A percentile compares a stretch with the other conserved stretches of the same genome.
Conservation (phyloP, 1,284 basidiomycete genomes). For the Microbotryum lychnidis-dioicae region DNA sequence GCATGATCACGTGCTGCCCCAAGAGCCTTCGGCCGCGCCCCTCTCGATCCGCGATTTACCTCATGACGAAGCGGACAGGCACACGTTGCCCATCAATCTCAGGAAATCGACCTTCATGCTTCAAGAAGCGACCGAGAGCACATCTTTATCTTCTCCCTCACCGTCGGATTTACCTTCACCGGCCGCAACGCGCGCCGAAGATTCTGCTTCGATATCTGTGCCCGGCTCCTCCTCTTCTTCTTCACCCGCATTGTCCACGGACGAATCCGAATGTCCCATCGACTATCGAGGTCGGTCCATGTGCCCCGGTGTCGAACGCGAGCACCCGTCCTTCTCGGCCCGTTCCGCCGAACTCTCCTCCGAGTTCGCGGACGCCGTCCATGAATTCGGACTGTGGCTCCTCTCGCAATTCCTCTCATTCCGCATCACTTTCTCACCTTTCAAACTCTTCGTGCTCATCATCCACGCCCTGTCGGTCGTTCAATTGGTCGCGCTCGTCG, state of each 20-base stretch:
- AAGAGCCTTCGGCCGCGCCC: too few relatives aligned
- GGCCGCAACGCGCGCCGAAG: not conserved
- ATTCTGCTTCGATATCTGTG: not conserved
- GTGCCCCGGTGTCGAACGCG: constrained; percentile 2
- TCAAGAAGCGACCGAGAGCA: too few relatives aligned
- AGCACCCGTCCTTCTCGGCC: not conserved
- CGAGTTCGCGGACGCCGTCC: constrained; percentile 10
- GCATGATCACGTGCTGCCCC: too few relatives aligned
- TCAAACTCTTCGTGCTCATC: not conserved
- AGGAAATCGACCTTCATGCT: too few relatives aligned
- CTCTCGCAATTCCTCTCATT: not conserved
- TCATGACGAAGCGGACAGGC: too few relatives aligned
- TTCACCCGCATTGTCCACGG: not conserved
- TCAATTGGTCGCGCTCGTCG: constrained; percentile 3
- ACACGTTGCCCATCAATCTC: too few relatives aligned
- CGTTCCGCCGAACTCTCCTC: constrained; percentile 13
- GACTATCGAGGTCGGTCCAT: constrained; percentile 8
- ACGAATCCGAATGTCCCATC: constrained; percentile 4
- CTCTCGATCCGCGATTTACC: too few relatives aligned
- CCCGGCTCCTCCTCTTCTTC: not conserved
- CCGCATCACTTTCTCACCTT: constrained; percentile 4
- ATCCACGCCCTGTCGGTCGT: not conserved
- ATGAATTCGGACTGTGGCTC: constrained; percentile 1
- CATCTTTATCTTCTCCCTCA: not conserved
- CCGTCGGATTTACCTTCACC: not conserved